Percentiles rank a stretch among this genome's conserved stretches.
Evolutionary conservation across 495 filamentous ascomycete species (phyloP).

Genomic region (Aspergillus steynii): DNA sequence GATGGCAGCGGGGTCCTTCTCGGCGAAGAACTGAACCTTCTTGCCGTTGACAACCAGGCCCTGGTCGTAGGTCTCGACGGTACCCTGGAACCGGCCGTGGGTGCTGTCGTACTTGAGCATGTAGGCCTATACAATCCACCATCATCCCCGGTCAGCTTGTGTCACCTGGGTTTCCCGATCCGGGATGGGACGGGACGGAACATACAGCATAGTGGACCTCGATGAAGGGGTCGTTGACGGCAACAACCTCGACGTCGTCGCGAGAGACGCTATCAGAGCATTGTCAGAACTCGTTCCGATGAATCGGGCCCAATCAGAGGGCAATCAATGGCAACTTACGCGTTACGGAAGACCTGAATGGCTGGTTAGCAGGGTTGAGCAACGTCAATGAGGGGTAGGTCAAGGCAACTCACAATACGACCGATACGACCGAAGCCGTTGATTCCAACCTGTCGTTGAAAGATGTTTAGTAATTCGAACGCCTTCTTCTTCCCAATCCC

Average conservation of each 20-base stretch:
- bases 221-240: slow-evolving; percentile 99
- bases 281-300: slow-evolving; percentile 28
- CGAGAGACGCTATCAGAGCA: slow-evolving; percentile 71
- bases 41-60: slow-evolving; percentile 93
- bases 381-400: neutral
- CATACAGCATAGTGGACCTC: slow-evolving; percentile 96
- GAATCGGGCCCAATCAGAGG: neutral
- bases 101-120: slow-evolving; percentile 99
- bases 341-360: slow-evolving; percentile 70
- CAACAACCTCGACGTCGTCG: slow-evolving; percentile 82
- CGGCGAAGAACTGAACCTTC: slow-evolving; percentile 91
- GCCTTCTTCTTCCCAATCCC: neutral
- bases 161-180: neutral
- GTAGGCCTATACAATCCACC: slow-evolving; percentile 66
- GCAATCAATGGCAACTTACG: slow-evolving; percentile 52
- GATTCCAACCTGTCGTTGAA: slow-evolving; percentile 76
- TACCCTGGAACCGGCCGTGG: slow-evolving; percentile 96
- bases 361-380: slow-evolving; percentile 21
- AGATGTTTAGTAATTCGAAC: slow-evolving; percentile 11
- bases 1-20: slow-evolving; percentile 88
- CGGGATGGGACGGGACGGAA: slow-evolving; percentile 19
- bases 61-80: slow-evolving; percentile 68
- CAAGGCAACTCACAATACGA: slow-evolving; percentile 69
- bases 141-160: slow-evolving; percentile 14
- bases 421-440: slow-evolving; percentile 99